Evolutionary conservation across 1,284 basidiomycete species (phyloP), one percentile per base, ranked within the genome.

Genomic region (Papiliotrema fonsecae): DNA sequence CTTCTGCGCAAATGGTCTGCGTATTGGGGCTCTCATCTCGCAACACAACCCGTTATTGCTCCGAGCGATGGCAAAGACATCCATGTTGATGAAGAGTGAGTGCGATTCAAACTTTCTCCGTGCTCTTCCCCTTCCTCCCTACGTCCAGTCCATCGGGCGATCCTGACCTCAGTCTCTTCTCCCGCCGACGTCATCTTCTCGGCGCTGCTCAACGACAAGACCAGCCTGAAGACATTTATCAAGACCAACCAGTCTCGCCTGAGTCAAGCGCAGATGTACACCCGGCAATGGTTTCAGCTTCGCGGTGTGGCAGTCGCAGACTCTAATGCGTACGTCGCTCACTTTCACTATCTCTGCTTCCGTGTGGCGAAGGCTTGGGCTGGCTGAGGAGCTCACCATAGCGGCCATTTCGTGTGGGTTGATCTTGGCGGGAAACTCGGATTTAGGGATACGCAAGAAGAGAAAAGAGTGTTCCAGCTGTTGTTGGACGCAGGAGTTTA

Each of bases 1-100:
- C 53, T 77, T 76, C 50, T 76, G 75, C 51, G 62, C 70, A 26
- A 77, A 77, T 56, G 76, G 76, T 2, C 59, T 74, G n/a, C 65
- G 73, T 1, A 56, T 75, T 26, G 76, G 75, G 14, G 60, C 68
- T 6, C 58, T 76, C 4, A 63, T 76, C 37, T 70, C 70, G 9
- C 75, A 74, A 47, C 58, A 69, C 45, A 76, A 77, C 60, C 70
- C 70, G 2, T 57, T 69, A 6, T 56, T 75, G 9, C 61, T 75
- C 19, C 61, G 72, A 22, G 62, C 71, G 1, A 69, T 73, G 62
- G 68, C 70, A 13, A 65, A 65, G 43, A 67, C 68, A 2, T 61
- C 60, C 9, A 65, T 71, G 62, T 57, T 71, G 25, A 70, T 71
- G 67, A 72, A 72, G 54, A 62, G 67, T 65, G 41, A 50, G 63